These are phyloP conservation scores for Backusella tuberculispora DNA, from an alignment of 192 early-diverging fungal species.

Conservation along the genomic window DNA sequence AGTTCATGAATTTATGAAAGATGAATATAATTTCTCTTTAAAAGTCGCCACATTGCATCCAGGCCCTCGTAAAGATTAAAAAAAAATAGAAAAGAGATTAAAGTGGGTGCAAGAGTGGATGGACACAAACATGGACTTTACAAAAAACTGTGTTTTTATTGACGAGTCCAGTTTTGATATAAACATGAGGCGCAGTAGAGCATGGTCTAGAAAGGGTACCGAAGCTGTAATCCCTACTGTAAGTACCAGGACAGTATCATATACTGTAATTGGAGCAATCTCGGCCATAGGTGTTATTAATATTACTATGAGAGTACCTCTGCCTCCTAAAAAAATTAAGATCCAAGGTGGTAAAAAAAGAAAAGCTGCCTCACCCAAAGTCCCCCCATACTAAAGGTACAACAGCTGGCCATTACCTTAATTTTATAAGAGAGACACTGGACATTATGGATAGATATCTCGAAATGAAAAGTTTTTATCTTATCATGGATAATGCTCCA, in stretches of 20 bases:
- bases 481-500: too few species aligned
- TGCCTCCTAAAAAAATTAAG: background rate
- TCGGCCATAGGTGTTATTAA: background rate
- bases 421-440: too few species aligned
- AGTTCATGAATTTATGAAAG: too few species aligned
- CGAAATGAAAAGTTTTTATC: background rate
- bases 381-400: background rate
- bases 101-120: too few species aligned
- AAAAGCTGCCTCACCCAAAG: background rate
- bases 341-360: background rate
- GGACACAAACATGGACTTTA: too few species aligned
- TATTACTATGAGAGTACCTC: background rate
- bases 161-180: background rate
- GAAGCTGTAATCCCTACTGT: too few species aligned
- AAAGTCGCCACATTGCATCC: too few species aligned
- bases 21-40: too few species aligned
- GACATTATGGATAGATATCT: background rate
- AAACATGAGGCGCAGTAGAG: too few species aligned
- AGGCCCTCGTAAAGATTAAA: too few species aligned
- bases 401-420: background rate
- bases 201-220: too few species aligned
- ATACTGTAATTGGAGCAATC: slow-evolving; percentile 4
- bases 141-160: slow-evolving; percentile 1
- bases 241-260: background rate
- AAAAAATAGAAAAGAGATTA: too few species aligned